Base-by-base conservation (phyloP, 1,284 basidiomycete species). In the Pisolithus thermaeus region DNA sequence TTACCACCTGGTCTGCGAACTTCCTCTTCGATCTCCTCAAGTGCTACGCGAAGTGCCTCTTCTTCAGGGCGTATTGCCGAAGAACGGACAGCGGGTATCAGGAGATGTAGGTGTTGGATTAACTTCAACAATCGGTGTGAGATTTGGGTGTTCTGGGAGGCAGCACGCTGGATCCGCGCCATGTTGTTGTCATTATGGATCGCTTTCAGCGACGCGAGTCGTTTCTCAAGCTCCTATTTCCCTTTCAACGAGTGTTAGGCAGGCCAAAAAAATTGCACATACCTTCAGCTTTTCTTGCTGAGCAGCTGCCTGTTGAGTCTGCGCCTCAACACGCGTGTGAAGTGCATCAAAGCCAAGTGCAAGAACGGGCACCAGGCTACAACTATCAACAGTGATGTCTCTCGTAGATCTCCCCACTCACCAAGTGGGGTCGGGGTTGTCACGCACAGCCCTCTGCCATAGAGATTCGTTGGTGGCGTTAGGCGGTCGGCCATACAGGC, bases 321-420 rank as follows among this genome's bases (percentile, higher is more conserved):
- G 92, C 3, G 85, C 87, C 55, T 91, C 85, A 16, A 90, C 84
- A 16, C 92, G 84, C 58, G 82, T 80, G 60, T 89, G 84, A 22
- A 95, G 73, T 61, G 92, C 89, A 56, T 88, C 88, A 57, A 90
- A 92, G 3, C 92, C 90, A 14, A 83, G 74, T 1, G 90, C 92
- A 7, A 92, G 69, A 1, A 87, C 90, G 0, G 92, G 92, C 0
- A 93, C 90, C 58, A 91, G 77, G 56, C 90, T 93, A 63, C 40
- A 52, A 58, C 45, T 54, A 52, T 46, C 32, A 48, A 43, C 37
- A n/a, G 30, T 44, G 25, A 16, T 28, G 48, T 37, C 30, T 27
- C 23, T 23, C 25, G 40, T n/a, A 38, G 20, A 25, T 36, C 9
- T 41, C 18, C 35, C 47, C 35, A 68, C 83, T 57, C 62, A 92